Base-by-base conservation (phyloP, 108 stramenopile genomes). In the Fragilariopsis cylindrus region DNA sequence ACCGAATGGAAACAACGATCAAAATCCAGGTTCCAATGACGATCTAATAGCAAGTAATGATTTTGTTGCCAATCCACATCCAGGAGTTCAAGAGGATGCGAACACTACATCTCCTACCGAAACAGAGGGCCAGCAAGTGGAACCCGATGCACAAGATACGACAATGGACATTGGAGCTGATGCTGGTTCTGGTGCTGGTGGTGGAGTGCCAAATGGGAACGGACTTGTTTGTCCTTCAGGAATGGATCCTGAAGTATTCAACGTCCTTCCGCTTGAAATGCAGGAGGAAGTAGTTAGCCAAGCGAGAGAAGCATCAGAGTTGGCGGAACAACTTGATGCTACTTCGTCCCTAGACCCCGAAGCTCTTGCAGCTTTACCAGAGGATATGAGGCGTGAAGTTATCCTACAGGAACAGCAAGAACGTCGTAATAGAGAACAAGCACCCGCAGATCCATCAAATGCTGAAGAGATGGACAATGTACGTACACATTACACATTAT, bases 401-500 rank as follows among this genome's bases (percentile, higher is more conserved):
- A 92, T 98, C 55, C 92, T 88, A 66, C 93, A 98, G 79, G 97
- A 98, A 73, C 88, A 85, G 30, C 92, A 85, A 11, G 93, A 93
- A 76, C 89, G 95, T 5, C 77, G 87, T 48, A 57, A 78, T 54
- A 81, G 88, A 18, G 80, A 85, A 40, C 52, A 82, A 63, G 83
- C 88, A 50, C 89, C 95, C 48, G 95, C 96, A 4, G 96, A 96
- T 81, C 96, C 98, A 5, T 82, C 92, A 8, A 85, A 91, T 60
- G 98, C 95, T 19, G 87, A 95, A 81, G 96, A 95, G 41, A 87
- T 87, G 84, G 97, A 98, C 77, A 96, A 92, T 76, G 94, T 93
- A 48, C 92, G 92, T 30, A 30, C 30, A 30, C 30, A 30, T 30
- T 30, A 30, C 30, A 30, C 30, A 30, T 30, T 30, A 30, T 30